Evolutionary conservation across 2,329 filamentous ascomycete genomes (phyloP).

Genomic region (Aspergillus thermomutatus): DNA sequence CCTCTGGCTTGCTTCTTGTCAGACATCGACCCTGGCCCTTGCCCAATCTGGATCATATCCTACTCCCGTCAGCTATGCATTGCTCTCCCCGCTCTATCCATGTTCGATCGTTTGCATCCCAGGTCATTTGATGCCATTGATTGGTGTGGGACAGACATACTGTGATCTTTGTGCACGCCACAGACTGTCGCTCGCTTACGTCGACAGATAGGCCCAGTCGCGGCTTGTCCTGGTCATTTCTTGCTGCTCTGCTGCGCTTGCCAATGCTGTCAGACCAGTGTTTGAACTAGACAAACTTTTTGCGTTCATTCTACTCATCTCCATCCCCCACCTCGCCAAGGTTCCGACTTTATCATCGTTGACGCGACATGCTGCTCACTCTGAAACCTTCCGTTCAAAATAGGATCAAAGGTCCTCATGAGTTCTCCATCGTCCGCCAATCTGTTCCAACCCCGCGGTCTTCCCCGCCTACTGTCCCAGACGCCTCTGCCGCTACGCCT

Average conservation of each 20-base stretch:
- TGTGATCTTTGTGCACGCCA: not conserved
- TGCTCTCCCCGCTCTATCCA: not conserved
- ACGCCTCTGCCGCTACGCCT: conserved; percentile 27
- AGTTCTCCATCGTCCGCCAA: conserved; percentile 44
- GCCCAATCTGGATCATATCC: not conserved
- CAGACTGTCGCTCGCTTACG: not conserved
- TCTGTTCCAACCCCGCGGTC: conserved; percentile 38
- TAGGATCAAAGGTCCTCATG: conserved; percentile 48
- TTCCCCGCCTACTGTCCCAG: conserved; percentile 33
- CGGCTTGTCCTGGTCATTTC: not conserved
- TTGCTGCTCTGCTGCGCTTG: not conserved
- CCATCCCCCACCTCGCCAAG: not conserved
- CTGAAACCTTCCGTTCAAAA: conserved; percentile 48
- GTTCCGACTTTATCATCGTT: not conserved
- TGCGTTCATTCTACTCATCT: not conserved
- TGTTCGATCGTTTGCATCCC: not conserved
- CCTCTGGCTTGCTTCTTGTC: not conserved
- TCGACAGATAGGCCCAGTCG: not conserved
- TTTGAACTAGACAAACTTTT: not conserved
- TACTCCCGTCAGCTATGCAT: not conserved
- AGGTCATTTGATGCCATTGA: not conserved
- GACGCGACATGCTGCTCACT: conserved; percentile 48
- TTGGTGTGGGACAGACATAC: not conserved
- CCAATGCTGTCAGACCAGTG: not conserved
- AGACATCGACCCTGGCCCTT: conserved; percentile 1